These are phyloP conservation scores for Malassezia restricta DNA, from an alignment of 1,284 basidiomycete species.

Conservation along the genomic window DNA sequence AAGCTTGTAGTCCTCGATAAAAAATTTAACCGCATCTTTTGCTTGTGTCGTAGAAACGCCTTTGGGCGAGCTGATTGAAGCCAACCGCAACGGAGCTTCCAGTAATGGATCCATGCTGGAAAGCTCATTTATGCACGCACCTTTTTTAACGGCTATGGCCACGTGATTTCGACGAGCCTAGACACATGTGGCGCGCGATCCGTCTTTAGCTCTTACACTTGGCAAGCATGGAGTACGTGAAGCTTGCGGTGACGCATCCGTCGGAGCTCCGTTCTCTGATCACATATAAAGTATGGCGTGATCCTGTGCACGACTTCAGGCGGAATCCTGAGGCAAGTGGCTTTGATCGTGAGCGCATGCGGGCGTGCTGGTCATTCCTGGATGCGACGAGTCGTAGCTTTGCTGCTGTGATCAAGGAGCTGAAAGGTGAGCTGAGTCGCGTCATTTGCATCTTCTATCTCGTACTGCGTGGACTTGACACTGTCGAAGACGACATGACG, in stretches of 20 bases:
- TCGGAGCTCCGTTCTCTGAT: slow-evolving; percentile 45
- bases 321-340: slow-evolving; percentile 40
- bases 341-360: slow-evolving; percentile 55
- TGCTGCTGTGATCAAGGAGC: slow-evolving; percentile 84
- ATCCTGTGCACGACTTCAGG: slow-evolving; percentile 47
- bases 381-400: slow-evolving; percentile 83
- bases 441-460: slow-evolving; percentile 88
- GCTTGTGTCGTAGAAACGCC: not conserved
- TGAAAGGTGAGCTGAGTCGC: slow-evolving; percentile 85
- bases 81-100: slow-evolving; percentile 9
- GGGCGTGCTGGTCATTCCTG: slow-evolving; percentile 76
- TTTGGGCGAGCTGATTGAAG: not conserved
- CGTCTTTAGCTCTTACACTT: not conserved
- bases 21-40: slow-evolving; percentile 1
- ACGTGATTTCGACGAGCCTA: not conserved
- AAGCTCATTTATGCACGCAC: not conserved
- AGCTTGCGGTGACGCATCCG: slow-evolving; percentile 30
- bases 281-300: slow-evolving; percentile 48
- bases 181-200: not conserved
- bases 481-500: slow-evolving; percentile 97
- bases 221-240: slow-evolving; percentile 1
- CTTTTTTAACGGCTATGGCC: not conserved
- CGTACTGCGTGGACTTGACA: slow-evolving; percentile 81
- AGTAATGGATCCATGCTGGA: slow-evolving; percentile 14
- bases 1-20: slow-evolving; percentile 7